phyloP scores from a whole-genome alignment of 768 basidiomycete genomes.

The Trametes villosa region DNA sequence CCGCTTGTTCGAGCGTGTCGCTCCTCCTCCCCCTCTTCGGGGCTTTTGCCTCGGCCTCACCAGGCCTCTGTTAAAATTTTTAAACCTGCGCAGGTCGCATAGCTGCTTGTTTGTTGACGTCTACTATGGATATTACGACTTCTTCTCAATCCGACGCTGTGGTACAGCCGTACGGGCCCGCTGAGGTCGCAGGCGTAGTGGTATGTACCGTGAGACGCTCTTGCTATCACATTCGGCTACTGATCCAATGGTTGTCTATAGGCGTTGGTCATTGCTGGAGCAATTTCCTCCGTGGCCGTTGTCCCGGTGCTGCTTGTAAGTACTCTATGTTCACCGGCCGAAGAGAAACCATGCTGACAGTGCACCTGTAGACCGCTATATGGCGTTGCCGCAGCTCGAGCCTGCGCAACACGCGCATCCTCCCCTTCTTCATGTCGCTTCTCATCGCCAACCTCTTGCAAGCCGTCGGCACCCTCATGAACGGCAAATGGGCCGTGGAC shows the following conservation, averaged over 20 bases:
- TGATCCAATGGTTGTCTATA: background rate
- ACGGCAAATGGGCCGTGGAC: conserved; percentile 34
- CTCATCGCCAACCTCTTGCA: conserved; percentile 39
- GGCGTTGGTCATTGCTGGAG: conserved; percentile 33
- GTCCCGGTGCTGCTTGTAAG: conserved; percentile 18
- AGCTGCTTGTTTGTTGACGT: background rate
- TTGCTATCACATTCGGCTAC: background rate
- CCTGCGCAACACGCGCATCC: conserved; percentile 31
- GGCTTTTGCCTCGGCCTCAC: conserved; percentile 8
- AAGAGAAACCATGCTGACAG: background rate
- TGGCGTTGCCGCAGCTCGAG: conserved; percentile 19
- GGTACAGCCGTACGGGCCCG: conserved; percentile 11
- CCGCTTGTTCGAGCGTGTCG: conserved; percentile 1
- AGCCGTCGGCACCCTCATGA: conserved; percentile 37
- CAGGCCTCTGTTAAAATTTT: conserved; percentile 5
- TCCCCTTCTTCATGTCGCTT: conserved; percentile 37
- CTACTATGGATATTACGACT: background rate
- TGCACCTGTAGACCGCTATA: conserved; percentile 21
- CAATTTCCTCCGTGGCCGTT: conserved; percentile 34
- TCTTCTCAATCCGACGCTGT: background rate
- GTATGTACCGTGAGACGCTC: no score
- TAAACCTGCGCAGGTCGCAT: conserved; percentile 4
- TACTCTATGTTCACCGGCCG: background rate
- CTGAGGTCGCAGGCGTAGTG: conserved; percentile 16
- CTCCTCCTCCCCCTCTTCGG: background rate